A percentile compares a stretch with the other conserved stretches of the same genome.
These are phyloP conservation scores for Mycena rosella DNA, from an alignment of 768 basidiomycete genomes.

Conservation along the genomic window DNA sequence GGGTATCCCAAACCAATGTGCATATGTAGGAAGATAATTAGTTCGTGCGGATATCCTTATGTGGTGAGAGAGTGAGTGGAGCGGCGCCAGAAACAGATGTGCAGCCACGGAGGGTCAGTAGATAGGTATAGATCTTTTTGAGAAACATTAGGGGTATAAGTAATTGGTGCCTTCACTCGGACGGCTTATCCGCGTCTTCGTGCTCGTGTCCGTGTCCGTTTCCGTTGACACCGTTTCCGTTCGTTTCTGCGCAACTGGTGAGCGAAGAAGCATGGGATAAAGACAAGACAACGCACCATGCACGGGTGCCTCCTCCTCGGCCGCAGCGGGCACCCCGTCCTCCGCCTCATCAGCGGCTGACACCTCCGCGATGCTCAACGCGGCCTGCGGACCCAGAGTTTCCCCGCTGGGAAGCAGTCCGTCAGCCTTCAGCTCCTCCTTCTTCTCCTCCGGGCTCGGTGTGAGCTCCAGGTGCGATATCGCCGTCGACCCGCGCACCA, in stretches of 20 bases:
- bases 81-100: conserved; percentile 6
- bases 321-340: conserved; percentile 19
- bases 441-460: conserved; percentile 17
- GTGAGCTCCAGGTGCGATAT: conserved; percentile 34
- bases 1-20: conserved; percentile 25
- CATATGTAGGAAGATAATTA: conserved; percentile 15
- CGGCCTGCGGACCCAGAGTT: conserved; percentile 37
- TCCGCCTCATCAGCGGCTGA: not conserved
- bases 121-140: conserved; percentile 31
- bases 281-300: conserved; percentile 22
- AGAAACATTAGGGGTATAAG: conserved; percentile 13
- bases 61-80: conserved; percentile 10
- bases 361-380: conserved; percentile 24
- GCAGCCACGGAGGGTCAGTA: not conserved
- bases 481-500: conserved; percentile 23
- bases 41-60: not conserved
- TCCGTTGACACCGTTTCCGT: conserved; percentile 23
- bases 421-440: not conserved
- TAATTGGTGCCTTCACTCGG: conserved; percentile 5
- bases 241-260: conserved; percentile 8
- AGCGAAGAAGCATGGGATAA: not conserved
- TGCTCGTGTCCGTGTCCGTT: conserved; percentile 11
- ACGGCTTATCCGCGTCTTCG: conserved; percentile 15
- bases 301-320: conserved; percentile 19
- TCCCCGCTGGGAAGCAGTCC: conserved; percentile 38